phyloP scores from a whole-genome alignment of 257 asterid species.

The Buddleja alternifolia region DNA sequence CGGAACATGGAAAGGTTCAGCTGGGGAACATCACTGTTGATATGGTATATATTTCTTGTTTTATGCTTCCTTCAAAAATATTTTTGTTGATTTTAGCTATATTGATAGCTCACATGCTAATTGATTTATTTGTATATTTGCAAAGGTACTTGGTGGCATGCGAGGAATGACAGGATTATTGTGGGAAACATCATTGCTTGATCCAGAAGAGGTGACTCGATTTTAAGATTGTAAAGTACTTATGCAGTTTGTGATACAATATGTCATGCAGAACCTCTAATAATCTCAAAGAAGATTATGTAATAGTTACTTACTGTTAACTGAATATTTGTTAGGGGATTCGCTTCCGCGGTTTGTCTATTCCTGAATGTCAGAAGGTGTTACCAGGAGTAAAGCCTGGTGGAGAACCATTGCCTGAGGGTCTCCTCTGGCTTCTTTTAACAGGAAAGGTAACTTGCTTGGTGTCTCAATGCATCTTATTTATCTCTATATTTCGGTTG shows the following conservation, averaged over 20 bases:
- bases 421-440: slow-evolving; percentile 77
- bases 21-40: slow-evolving; percentile 86
- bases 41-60: slow-evolving; percentile 56
- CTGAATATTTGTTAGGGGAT: slow-evolving; percentile 49
- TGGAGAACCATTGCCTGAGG: slow-evolving; percentile 79
- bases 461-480: background rate
- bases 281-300: slow-evolving; percentile 1
- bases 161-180: slow-evolving; percentile 99
- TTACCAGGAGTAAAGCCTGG: slow-evolving; percentile 64
- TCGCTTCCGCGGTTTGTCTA: slow-evolving; percentile 69
- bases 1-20: slow-evolving; percentile 85
- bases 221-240: slow-evolving; percentile 15
- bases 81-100: background rate
- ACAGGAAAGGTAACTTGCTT: slow-evolving; percentile 58
- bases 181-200: slow-evolving; percentile 99
- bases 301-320: slow-evolving; percentile 3
- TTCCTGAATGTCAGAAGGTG: slow-evolving; percentile 72
- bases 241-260: slow-evolving; percentile 17
- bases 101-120: slow-evolving; percentile 18
- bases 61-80: background rate
- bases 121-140: slow-evolving; percentile 9
- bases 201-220: slow-evolving; percentile 82
- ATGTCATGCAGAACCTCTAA: background rate
- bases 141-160: slow-evolving; percentile 98
- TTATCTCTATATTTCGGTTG: slow-evolving; percentile 4